Conservation (phyloP, 2,329 filamentous ascomycete species). For the Balansia obtecta region DNA sequence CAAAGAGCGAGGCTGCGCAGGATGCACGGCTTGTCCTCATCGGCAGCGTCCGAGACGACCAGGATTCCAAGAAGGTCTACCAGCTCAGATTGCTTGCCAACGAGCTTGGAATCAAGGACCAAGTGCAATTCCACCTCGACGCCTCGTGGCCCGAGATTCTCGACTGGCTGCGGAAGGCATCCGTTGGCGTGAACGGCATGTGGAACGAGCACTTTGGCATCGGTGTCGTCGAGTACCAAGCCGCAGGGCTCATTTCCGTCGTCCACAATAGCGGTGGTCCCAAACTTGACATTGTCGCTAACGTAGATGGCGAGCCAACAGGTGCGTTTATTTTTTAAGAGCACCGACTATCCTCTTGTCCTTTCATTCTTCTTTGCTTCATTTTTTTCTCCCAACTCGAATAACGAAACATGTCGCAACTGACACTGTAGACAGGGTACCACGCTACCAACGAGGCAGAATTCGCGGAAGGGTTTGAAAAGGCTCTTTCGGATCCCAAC, state of each 20-base stretch:
- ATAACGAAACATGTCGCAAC: not conserved
- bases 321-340: conserved; percentile 39
- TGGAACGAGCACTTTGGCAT: conserved; percentile 99
- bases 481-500: conserved; percentile 61
- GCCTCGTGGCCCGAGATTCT: conserved; percentile 82
- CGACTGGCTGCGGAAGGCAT: conserved; percentile 62
- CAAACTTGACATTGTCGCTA: conserved; percentile 82
- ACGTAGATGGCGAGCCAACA: conserved; percentile 65
- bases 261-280: conserved; percentile 91
- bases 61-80: conserved; percentile 74
- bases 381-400: not conserved
- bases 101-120: conserved; percentile 72
- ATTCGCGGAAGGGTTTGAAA: conserved; percentile 69
- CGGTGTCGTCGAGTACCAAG: conserved; percentile 95
- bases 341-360: too few species aligned
- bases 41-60: conserved; percentile 80
- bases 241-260: conserved; percentile 82
- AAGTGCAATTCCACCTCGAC: conserved; percentile 80
- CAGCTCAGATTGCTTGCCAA: conserved; percentile 75
- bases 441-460: conserved; percentile 68
- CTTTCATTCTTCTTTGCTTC: not conserved
- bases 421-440: conserved; percentile 46
- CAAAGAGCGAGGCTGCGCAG: conserved; percentile 33
- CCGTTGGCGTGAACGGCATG: conserved; percentile 92
- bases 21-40: conserved; percentile 66